Evolutionary conservation across 768 basidiomycete genomes (phyloP), one percentile per base, ranked within the genome.

Genomic region (Tricholomella constricta): DNA sequence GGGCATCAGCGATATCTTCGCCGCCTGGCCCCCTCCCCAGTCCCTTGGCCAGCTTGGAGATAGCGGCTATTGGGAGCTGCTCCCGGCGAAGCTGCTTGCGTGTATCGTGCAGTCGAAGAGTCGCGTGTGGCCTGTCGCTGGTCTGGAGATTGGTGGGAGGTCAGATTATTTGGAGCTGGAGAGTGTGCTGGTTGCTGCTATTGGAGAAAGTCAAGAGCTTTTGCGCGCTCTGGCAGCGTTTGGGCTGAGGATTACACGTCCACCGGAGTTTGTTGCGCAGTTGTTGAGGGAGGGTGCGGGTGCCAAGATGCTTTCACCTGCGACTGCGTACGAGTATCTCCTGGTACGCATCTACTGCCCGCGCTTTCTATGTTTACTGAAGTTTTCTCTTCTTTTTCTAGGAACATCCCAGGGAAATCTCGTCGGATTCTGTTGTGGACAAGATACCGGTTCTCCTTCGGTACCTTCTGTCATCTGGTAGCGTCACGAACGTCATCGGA

Each of bases 21-120:
- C 56, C 8, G 67, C 69, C 0, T 78, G 78, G 77, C 78, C 80
- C 0, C 69, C 69, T 1, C 52, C 59, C 12, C 69, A 73, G 56
- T 51, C 59, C 1, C 38, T 45, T 1, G 58, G 67, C 3, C 62
- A 70, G 20, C 64, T 68, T 20, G 78, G 77, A 6, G 77, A 79
- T 46, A 70, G 61, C 22, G 61, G 67, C 1, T 79, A 76, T 42
- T 77, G 74, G 73, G 58, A 68, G 14, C 56, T 55, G 0, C 60
- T 77, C n/a, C 71, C 72, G 0, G 22, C 46, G 5, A 51, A 61
- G 1, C 54, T 79, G 6, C 58, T 77, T 20, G 31, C 57, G 2
- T 49, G 51, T 23, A 59, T 75, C n/a, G 49, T 70, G 2, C 26
- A 40, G 15, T 63, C 64, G 1, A 53, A 56, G 17, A 62, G 63